Evolutionary conservation across 331 rosid species (phyloP).

Genomic region (Erythrophleum ivorense): DNA sequence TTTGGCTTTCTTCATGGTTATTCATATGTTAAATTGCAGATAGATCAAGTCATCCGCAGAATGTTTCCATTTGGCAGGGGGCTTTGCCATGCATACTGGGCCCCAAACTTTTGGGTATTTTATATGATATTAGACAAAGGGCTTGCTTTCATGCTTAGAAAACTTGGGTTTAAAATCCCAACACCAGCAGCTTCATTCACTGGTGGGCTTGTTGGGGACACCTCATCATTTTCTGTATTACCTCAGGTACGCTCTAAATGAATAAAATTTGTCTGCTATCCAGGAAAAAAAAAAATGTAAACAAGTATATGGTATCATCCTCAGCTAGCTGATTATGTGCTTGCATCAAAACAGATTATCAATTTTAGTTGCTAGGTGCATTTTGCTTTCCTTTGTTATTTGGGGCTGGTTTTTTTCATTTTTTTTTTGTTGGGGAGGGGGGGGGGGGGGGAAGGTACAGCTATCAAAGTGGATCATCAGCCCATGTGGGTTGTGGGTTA

Average conservation of each 20-base stretch:
- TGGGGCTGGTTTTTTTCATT: not conserved
- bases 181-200: conserved; percentile 83
- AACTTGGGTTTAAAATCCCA: conserved; percentile 63
- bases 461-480: not conserved
- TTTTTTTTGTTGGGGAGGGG: too few species aligned
- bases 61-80: conserved; percentile 99
- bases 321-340: conserved; percentile 29
- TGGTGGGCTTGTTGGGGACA: conserved; percentile 85
- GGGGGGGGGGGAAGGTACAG: not conserved
- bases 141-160: conserved; percentile 68
- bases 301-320: conserved; percentile 21
- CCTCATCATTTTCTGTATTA: conserved; percentile 76
- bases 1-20: conserved; percentile 32
- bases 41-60: conserved; percentile 67
- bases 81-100: conserved; percentile 97
- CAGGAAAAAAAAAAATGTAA: not conserved
- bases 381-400: conserved; percentile 3
- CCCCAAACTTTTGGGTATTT: conserved; percentile 94
- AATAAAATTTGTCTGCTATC: conserved; percentile 16
- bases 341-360: conserved; percentile 9
- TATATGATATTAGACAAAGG: conserved; percentile 86
- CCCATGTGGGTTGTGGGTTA: not conserved
- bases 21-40: conserved; percentile 62
- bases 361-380: conserved; percentile 20
- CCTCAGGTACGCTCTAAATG: conserved; percentile 62